Percentiles rank a stretch among this genome's conserved stretches.
These are phyloP conservation scores for Mrakia blollopis DNA, from an alignment of 768 basidiomycete species.

Conservation along the genomic window DNA sequence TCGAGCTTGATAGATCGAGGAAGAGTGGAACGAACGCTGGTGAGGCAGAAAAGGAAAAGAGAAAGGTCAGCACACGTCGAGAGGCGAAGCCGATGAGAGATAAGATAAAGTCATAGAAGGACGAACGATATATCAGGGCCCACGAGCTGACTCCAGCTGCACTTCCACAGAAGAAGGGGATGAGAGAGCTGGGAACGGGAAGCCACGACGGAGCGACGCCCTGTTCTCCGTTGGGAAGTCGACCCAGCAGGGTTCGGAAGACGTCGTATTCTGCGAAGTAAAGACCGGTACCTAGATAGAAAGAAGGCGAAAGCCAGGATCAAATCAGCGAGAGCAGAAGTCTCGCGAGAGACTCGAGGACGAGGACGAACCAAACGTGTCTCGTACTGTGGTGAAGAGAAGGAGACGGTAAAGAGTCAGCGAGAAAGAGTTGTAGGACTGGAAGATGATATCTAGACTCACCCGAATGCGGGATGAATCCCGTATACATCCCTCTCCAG, in stretches of 20 bases:
- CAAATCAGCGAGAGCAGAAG: neutral
- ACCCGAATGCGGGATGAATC: constrained; percentile 83
- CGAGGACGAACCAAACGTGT: constrained; percentile 53
- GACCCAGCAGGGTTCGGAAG: constrained; percentile 77
- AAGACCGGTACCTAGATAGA: constrained; percentile 64
- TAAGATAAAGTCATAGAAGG: neutral
- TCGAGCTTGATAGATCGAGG: neutral
- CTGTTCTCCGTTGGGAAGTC: constrained; percentile 71
- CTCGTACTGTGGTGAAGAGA: constrained; percentile 64
- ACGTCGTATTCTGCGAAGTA: constrained; percentile 95
- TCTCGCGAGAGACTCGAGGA: neutral
- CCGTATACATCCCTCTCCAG: constrained; percentile 63
- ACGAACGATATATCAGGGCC: constrained; percentile 84
- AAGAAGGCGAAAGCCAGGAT: no score
- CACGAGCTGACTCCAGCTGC: constrained; percentile 73
- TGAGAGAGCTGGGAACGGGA: constrained; percentile 68
- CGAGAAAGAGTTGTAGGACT: neutral
- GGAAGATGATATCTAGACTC: neutral
- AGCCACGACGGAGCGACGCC: constrained; percentile 77
- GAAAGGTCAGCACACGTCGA: constrained; percentile 46
- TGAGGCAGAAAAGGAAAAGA: constrained; percentile 21
- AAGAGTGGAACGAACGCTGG: constrained; percentile 52
- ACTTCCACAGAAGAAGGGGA: constrained; percentile 88
- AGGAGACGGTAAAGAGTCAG: neutral
- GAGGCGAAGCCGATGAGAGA: neutral